Percentiles rank a stretch among this genome's conserved stretches.
phyloP scores from a whole-genome alignment of 1,139 yeast species.

The Entelexis paramagnoliae region DNA sequence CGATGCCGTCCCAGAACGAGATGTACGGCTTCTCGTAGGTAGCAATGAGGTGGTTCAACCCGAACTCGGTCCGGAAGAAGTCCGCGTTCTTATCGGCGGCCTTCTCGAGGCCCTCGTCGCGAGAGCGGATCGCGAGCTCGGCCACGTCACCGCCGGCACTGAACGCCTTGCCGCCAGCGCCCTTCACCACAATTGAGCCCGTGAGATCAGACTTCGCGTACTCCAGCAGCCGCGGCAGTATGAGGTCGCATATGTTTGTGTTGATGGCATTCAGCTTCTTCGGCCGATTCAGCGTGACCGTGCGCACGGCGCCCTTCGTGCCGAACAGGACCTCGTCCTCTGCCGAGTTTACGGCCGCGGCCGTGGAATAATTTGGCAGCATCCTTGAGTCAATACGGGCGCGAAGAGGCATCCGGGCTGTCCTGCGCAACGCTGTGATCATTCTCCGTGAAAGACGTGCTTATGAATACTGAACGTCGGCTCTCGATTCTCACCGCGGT shows the following conservation, averaged over 20 bases:
- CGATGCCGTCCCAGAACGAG: constrained; percentile 79
- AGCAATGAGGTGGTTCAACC: constrained; percentile 66
- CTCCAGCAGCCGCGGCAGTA: constrained; percentile 65
- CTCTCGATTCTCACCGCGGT: constrained; percentile 1
- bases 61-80: constrained; percentile 73
- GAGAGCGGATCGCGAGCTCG: constrained; percentile 46
- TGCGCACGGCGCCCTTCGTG: constrained; percentile 56
- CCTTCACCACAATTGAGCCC: constrained; percentile 57
- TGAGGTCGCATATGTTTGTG: constrained; percentile 63
- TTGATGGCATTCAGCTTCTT: constrained; percentile 77
- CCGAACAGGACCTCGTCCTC: constrained; percentile 45
- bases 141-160: constrained; percentile 91
- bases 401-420: constrained; percentile 25
- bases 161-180: constrained; percentile 44
- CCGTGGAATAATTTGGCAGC: constrained; percentile 23
- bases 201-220: constrained; percentile 60
- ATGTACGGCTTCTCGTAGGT: constrained; percentile 79
- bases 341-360: constrained; percentile 30
- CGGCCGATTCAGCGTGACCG: constrained; percentile 69
- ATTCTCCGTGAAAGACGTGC: constrained; percentile 5
- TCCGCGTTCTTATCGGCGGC: constrained; percentile 40
- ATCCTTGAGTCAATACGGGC: constrained; percentile 24
- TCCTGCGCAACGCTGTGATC: constrained; percentile 5
- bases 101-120: constrained; percentile 34
- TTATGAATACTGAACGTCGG: constrained; percentile 4